A percentile compares a stretch with the other conserved stretches of the same genome.
Evolutionary conservation across 352 stramenopile genomes (phyloP).

Genomic region (Pythium phragmiticola): DNA sequence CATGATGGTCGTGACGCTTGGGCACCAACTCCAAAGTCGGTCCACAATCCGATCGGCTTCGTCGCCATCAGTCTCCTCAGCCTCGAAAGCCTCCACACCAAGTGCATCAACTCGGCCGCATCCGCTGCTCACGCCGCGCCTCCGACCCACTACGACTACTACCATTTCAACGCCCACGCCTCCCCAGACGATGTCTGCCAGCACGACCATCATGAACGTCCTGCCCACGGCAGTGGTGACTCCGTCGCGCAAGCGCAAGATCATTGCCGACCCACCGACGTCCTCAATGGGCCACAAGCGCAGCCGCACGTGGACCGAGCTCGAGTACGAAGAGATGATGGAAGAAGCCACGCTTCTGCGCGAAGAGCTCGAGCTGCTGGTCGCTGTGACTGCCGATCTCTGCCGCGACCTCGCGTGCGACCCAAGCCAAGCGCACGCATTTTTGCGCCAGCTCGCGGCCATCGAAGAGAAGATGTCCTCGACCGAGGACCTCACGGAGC

Average conservation of each 20-base stretch:
- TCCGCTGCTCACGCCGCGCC: constrained; percentile 17
- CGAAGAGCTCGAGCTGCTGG: constrained; percentile 68
- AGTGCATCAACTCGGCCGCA: constrained; percentile 8
- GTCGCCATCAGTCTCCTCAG: neutral
- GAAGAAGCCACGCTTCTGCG: constrained; percentile 63
- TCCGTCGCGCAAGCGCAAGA: constrained; percentile 30
- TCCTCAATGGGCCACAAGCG: constrained; percentile 41
- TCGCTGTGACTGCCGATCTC: constrained; percentile 56
- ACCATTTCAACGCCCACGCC: neutral
- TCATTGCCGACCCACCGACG: constrained; percentile 22
- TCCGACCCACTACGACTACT: constrained; percentile 1
- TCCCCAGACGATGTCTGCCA: constrained; percentile 10
- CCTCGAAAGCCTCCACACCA: constrained; percentile 1
- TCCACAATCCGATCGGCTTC: constrained; percentile 13
- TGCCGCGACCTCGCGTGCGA: constrained; percentile 53
- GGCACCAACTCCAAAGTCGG: neutral
- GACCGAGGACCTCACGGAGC: constrained; percentile 47
- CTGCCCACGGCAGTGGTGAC: neutral
- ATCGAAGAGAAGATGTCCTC: constrained; percentile 53
- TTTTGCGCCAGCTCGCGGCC: constrained; percentile 31
- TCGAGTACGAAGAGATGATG: constrained; percentile 76
- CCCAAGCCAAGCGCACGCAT: constrained; percentile 30
- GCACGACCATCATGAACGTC: constrained; percentile 12
- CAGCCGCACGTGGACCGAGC: constrained; percentile 50
- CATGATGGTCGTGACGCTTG: constrained; percentile 10